Conservation (phyloP, 495 filamentous ascomycete species). For the Xylaria venustula region DNA sequence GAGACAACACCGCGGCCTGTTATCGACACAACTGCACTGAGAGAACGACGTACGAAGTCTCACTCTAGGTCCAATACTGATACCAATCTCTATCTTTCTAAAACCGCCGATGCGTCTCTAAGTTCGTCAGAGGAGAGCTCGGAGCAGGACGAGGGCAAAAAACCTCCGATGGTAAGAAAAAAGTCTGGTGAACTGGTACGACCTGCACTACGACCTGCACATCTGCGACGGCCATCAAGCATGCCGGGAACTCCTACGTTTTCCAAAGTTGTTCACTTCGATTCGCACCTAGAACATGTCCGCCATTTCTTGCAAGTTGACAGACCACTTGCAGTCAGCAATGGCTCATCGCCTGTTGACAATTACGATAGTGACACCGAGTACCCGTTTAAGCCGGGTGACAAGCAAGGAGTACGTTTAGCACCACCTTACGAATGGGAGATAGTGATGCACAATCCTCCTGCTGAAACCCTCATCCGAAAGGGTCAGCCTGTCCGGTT, state of each 20-base stretch:
- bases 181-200: conserved; percentile 97
- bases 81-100: conserved; percentile 53
- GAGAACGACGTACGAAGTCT: conserved; percentile 46
- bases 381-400: conserved; percentile 74
- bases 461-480: conserved; percentile 62
- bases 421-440: conserved; percentile 77
- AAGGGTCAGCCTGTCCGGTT: conserved; percentile 66
- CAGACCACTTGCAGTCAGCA: conserved; percentile 89
- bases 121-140: conserved; percentile 62
- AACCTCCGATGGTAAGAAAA: conserved; percentile 90
- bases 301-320: conserved; percentile 93
- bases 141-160: conserved; percentile 60
- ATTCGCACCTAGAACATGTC: conserved; percentile 90
- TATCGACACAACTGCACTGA: conserved; percentile 25
- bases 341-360: conserved; percentile 90
- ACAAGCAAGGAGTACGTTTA: conserved; percentile 39
- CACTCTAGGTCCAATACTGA: conserved; percentile 88
- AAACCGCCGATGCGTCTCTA: conserved; percentile 53
- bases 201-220: conserved; percentile 79
- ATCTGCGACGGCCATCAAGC: conserved; percentile 79
- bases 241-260: conserved; percentile 98
- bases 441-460: conserved; percentile 80
- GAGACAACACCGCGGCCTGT: conserved; percentile 29
- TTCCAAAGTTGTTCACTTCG: conserved; percentile 93
- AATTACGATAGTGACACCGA: conserved; percentile 77